A percentile compares a stretch with the other conserved stretches of the same genome.
Conservation (phyloP, 495 filamentous ascomycete genomes). For the Lophium mytilinum region DNA sequence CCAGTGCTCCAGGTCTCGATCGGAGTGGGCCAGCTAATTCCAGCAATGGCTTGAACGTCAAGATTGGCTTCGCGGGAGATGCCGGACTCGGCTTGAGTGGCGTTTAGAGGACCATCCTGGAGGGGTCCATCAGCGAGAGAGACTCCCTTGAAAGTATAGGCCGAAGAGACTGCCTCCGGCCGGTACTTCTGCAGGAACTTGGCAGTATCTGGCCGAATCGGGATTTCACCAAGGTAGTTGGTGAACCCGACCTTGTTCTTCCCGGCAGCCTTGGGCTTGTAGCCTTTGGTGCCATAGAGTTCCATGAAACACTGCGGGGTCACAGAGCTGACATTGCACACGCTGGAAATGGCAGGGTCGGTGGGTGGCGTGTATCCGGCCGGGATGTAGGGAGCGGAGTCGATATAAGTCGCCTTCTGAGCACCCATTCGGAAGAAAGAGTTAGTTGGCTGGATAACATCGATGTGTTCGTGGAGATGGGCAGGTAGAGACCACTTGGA, state of each 20-base stretch:
- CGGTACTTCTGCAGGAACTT: constrained; percentile 43
- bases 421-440: constrained; percentile 43
- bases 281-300: constrained; percentile 47
- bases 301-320: constrained; percentile 48
- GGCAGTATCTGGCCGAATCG: constrained; percentile 43
- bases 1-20: constrained; percentile 31
- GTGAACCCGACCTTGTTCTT: constrained; percentile 42
- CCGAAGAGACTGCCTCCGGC: constrained; percentile 40
- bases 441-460: constrained; percentile 60
- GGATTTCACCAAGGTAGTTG: constrained; percentile 44
- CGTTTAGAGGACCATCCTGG: constrained; percentile 33
- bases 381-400: constrained; percentile 2
- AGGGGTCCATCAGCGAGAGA: constrained; percentile 36
- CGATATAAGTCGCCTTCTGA: constrained; percentile 5
- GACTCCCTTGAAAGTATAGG: constrained; percentile 37
- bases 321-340: constrained; percentile 45
- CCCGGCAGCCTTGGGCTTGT: constrained; percentile 36
- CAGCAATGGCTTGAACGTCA: constrained; percentile 37
- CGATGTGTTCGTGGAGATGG: constrained; percentile 49
- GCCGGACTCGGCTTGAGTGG: constrained; percentile 24
- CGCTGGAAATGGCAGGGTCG: constrained; percentile 31
- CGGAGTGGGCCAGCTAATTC: constrained; percentile 29
- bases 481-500: constrained; percentile 46
- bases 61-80: constrained; percentile 39
- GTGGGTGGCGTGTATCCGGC: constrained; percentile 12